These are phyloP conservation scores for Boeremia exigua DNA, from an alignment of 2,329 filamentous ascomycete species.

Conservation along the genomic window DNA sequence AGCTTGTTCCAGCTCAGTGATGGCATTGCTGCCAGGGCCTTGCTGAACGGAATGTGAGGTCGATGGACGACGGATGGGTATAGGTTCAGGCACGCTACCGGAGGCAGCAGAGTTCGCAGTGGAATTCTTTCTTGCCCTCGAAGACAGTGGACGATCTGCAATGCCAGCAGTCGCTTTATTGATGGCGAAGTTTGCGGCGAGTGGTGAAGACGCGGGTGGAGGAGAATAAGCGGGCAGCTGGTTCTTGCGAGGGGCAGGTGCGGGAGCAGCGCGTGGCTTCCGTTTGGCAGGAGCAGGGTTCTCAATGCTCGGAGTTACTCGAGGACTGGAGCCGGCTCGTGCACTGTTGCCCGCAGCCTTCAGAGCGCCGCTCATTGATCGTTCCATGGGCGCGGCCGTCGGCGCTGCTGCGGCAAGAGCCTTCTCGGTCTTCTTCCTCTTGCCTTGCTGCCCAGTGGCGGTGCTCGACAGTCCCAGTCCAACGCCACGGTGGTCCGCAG, in stretches of 20 bases:
- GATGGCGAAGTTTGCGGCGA: constrained; percentile 67
- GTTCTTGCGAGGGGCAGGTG: constrained; percentile 79
- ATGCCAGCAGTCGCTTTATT: constrained; percentile 60
- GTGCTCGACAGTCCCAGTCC: constrained; percentile 70
- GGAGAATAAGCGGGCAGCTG: constrained; percentile 66
- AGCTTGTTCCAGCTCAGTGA: constrained; percentile 43
- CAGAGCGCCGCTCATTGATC: constrained; percentile 65
- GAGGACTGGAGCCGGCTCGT: constrained; percentile 63
- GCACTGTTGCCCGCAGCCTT: constrained; percentile 56
- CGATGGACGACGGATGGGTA: constrained; percentile 39
- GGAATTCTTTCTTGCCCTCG: constrained; percentile 78
- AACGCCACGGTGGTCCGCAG: constrained; percentile 51
- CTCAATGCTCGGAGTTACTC: constrained; percentile 69
- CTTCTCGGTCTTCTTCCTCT: constrained; percentile 84
- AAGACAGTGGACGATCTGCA: constrained; percentile 67
- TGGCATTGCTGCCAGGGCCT: constrained; percentile 33
- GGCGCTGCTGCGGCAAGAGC: constrained; percentile 40
- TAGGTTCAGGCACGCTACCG: constrained; percentile 56
- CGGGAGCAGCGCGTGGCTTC: constrained; percentile 70
- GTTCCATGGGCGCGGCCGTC: constrained; percentile 63
- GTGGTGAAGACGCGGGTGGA: constrained; percentile 76
- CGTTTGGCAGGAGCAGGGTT: constrained; percentile 60
- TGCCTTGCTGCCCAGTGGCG: constrained; percentile 63
- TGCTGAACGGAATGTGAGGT: constrained; percentile 47
- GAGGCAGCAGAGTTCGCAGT: constrained; percentile 50